Evolutionary conservation across 202 grass and related monocot species (phyloP).

Genomic region (Hordeum pubiflorum): DNA sequence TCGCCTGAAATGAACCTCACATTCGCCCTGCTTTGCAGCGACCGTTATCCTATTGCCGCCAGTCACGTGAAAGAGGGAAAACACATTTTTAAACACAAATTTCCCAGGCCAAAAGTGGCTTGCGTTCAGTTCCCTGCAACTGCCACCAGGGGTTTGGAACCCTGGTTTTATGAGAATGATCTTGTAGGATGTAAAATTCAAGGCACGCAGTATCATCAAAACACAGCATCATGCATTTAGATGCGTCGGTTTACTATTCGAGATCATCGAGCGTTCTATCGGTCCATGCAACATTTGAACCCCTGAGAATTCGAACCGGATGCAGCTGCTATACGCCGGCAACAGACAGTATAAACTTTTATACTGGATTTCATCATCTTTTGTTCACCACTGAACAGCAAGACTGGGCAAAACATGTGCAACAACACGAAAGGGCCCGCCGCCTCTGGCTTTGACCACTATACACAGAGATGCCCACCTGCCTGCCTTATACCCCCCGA

Average conservation of each 20-base stretch:
- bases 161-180: neutral
- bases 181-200: neutral
- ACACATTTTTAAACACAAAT: too few relatives aligned
- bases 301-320: neutral
- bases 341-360: slow-evolving; percentile 22
- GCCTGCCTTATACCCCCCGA: slow-evolving; percentile 5
- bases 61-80: too few relatives aligned
- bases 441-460: slow-evolving; percentile 54
- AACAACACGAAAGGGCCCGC: slow-evolving; percentile 25
- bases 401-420: slow-evolving; percentile 27
- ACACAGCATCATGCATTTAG: neutral
- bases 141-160: neutral
- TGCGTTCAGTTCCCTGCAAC: neutral
- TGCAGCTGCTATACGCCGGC: neutral
- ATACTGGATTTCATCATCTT: slow-evolving; percentile 24
- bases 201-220: neutral
- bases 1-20: neutral
- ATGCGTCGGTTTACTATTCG: neutral
- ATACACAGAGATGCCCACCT: slow-evolving; percentile 35
- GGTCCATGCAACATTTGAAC: neutral
- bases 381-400: slow-evolving; percentile 32
- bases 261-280: neutral
- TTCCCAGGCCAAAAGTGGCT: neutral
- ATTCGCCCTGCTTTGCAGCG: too few relatives aligned
- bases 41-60: too few relatives aligned